These are phyloP conservation scores for Lantana camara DNA, from an alignment of 257 asterid species.

Conservation along the genomic window DNA sequence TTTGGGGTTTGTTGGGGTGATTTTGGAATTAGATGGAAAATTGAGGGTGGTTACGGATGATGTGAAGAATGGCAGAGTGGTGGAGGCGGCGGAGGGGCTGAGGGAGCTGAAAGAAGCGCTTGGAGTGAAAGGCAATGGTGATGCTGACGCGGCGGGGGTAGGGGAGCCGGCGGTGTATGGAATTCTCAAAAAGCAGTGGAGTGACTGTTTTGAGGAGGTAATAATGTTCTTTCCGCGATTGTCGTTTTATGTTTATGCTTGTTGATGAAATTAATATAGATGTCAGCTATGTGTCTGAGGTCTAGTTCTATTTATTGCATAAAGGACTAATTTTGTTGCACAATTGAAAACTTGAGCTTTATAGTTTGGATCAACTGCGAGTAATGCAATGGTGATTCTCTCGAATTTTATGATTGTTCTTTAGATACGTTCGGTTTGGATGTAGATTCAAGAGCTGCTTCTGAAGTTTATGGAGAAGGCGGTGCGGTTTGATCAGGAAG, in stretches of 20 bases:
- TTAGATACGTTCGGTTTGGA: constrained; percentile 62
- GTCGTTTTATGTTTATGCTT: background rate
- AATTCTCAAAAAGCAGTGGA: constrained; percentile 70
- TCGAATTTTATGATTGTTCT: constrained; percentile 51
- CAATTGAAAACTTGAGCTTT: constrained; percentile 16
- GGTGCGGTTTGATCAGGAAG: constrained; percentile 65
- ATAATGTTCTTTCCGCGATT: background rate
- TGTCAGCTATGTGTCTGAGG: too few species aligned
- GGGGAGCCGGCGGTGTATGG: constrained; percentile 62
- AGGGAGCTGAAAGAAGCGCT: constrained; percentile 66
- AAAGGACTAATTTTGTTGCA: constrained; percentile 10
- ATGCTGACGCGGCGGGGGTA: constrained; percentile 35
- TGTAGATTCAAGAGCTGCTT: constrained; percentile 85
- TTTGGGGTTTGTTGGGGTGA: constrained; percentile 52
- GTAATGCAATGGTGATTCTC: constrained; percentile 33
- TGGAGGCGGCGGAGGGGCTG: constrained; percentile 70
- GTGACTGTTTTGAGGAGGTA: constrained; percentile 82
- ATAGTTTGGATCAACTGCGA: constrained; percentile 5
- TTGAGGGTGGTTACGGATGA: constrained; percentile 54
- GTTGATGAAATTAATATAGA: background rate
- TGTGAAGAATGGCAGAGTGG: constrained; percentile 53
- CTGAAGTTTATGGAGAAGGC: constrained; percentile 71
- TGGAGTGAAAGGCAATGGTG: constrained; percentile 50
- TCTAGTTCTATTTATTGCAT: too few species aligned
- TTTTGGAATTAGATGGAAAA: constrained; percentile 57